Conservation (phyloP, 2,329 filamentous ascomycete genomes). For the Aureobasidium melanogenum region DNA sequence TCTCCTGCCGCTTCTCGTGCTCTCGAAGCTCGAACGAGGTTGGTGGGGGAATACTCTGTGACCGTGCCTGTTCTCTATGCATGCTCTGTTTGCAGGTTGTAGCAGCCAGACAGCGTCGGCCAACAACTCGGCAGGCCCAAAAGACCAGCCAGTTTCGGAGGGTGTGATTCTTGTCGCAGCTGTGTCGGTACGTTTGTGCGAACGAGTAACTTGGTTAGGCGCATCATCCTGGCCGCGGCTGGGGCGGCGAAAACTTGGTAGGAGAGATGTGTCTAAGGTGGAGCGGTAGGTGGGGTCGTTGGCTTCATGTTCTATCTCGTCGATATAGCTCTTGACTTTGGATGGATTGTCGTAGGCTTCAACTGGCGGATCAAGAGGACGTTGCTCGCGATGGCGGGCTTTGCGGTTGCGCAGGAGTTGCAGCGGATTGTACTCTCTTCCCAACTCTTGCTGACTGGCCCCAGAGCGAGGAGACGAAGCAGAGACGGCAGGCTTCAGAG, state of each 20-base stretch:
- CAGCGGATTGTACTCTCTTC: constrained; percentile 78
- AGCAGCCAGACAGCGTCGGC: constrained; percentile 90
- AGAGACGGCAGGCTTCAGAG: constrained; percentile 47
- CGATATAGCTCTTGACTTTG: constrained; percentile 67
- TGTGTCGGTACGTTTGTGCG: constrained; percentile 31
- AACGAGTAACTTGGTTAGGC: constrained; percentile 1
- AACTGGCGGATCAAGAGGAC: constrained; percentile 61
- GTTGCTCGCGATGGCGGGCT: constrained; percentile 69
- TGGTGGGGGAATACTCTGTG: constrained; percentile 55
- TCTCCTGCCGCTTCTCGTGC: background rate
- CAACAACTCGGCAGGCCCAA: constrained; percentile 74
- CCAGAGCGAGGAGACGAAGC: constrained; percentile 34
- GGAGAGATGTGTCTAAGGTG: constrained; percentile 24
- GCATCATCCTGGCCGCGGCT: constrained; percentile 19
- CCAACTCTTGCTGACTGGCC: constrained; percentile 38
- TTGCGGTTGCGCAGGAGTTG: constrained; percentile 90
- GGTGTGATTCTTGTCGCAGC: constrained; percentile 54
- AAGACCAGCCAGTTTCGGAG: constrained; percentile 74
- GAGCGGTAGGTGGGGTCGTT: constrained; percentile 27
- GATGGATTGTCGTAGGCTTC: constrained; percentile 70
- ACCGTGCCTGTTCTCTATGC: constrained; percentile 74
- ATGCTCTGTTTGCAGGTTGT: constrained; percentile 65
- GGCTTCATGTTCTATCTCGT: constrained; percentile 51
- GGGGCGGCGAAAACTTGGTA: constrained; percentile 18
- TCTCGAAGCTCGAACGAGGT: constrained; percentile 18